A percentile compares a stretch with the other conserved stretches of the same genome.
phyloP scores from a whole-genome alignment of 345 rosid genomes.

The Euphorbia peplus region DNA sequence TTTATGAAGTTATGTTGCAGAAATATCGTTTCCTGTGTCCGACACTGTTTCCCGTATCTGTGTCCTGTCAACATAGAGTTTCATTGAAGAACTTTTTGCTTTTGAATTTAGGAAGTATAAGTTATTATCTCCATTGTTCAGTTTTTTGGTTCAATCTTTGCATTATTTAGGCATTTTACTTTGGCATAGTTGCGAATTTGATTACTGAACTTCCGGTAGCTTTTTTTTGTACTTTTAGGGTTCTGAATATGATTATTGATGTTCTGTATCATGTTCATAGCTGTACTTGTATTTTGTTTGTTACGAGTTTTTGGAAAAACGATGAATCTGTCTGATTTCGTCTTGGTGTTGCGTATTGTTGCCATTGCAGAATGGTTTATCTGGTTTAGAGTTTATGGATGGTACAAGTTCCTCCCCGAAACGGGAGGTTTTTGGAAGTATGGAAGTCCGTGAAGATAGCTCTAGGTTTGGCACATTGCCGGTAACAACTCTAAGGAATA shows the following conservation, averaged over 20 bases:
- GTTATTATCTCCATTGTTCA: not conserved
- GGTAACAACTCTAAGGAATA: conserved; percentile 50
- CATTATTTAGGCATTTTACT: not conserved
- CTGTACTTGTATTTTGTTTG: too few species aligned
- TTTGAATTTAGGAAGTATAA: conserved; percentile 3
- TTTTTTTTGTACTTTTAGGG: not conserved
- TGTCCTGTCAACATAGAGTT: too few species aligned
- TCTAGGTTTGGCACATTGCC: conserved; percentile 54
- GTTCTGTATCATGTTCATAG: not conserved
- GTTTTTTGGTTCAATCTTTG: not conserved
- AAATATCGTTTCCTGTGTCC: too few species aligned
- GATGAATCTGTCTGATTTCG: conserved; percentile 4
- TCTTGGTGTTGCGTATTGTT: not conserved
- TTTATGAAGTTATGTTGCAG: too few species aligned
- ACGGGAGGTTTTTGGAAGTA: conserved; percentile 27
- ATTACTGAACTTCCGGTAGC: not conserved
- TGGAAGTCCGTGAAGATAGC: conserved; percentile 76
- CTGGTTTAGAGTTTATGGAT: conserved; percentile 28
- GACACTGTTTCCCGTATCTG: too few species aligned
- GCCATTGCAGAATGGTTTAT: conserved; percentile 39
- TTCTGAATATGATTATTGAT: not conserved
- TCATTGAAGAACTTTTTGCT: too few species aligned
- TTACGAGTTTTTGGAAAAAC: not conserved
- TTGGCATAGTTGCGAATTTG: not conserved
- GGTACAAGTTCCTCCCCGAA: conserved; percentile 30